Base-by-base conservation (phyloP, 208 protist species). In the Trypanosoma vivax region DNA sequence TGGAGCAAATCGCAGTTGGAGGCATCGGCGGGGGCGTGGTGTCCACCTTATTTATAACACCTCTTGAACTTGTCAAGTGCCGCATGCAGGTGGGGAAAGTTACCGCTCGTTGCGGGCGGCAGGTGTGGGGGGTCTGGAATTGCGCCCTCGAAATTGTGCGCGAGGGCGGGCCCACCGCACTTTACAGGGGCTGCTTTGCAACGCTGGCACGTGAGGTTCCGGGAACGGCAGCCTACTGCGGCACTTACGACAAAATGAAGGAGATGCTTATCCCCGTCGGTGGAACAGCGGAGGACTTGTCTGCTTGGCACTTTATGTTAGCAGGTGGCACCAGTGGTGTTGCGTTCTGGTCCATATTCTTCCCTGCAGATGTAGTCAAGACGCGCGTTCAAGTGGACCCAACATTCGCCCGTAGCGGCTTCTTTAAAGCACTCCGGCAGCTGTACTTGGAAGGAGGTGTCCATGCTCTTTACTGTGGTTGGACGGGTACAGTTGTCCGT, bases 61-160 rank as follows among this genome's bases (percentile, higher is more conserved):
- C 89, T 0, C 80, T 93, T 31, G 85, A 93, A 57, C 62, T 92
- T 16, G 70, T 95, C 27, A 93, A 91, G 83, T 94, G 83, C 45
- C 65, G 54, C 29, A 68, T 95, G 77, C 85, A 93, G 63, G 76
- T 76, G 1, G 82, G 81, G 37, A 78, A 79, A 34, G 39, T 51
- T 21, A 21, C 24, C 11, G 52, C 48, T 16, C 18, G 29, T 7
- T n/a, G 25, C 21, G 42, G n/a, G 39, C 61, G 63, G 9, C 38
- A 40, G 25, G 83, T 84, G 58, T 24, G 46, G 19, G 59, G 64
- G 18, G 77, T 82, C 14, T 52, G 73, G 14, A 65, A 90, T 62
- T 92, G 83, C 56, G 51, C 71, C 1, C 52, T 34, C 28, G 39
- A 65, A 6, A 79, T 86, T 13, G 34, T 75, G 16, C 48, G 50